Conservation (phyloP, 2,329 filamentous ascomycete species). For the Epichloe sibirici region DNA sequence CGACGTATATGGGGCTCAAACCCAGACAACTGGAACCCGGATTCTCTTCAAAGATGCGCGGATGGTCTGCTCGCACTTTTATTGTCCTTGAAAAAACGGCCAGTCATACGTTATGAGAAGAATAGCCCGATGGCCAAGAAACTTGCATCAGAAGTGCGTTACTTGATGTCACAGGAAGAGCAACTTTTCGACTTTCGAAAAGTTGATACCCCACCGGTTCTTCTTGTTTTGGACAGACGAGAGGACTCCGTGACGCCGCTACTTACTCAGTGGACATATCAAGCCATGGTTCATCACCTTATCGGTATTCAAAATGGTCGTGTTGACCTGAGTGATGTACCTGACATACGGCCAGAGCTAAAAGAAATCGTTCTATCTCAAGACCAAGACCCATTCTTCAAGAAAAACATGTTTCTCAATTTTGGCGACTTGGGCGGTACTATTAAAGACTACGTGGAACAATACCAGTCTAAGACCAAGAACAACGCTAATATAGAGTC, state of each 20-base stretch:
- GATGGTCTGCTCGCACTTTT: constrained; percentile 79
- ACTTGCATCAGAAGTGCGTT: constrained; percentile 81
- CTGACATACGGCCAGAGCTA: constrained; percentile 73
- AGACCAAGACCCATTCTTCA: constrained; percentile 98
- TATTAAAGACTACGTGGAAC: constrained; percentile 96
- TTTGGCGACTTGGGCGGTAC: constrained; percentile 92
- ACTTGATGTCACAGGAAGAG: constrained; percentile 89
- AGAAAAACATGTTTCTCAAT: constrained; percentile 97
- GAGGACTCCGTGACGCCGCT: constrained; percentile 92
- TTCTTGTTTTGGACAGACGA: constrained; percentile 79
- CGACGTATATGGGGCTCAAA: constrained; percentile 69
- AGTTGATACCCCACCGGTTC: constrained; percentile 85
- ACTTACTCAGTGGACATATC: constrained; percentile 96
- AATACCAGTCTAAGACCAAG: constrained; percentile 96
- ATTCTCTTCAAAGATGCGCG: constrained; percentile 72
- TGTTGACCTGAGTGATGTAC: constrained; percentile 74
- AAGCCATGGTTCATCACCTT: constrained; percentile 98
- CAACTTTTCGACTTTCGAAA: constrained; percentile 93
- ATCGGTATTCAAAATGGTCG: constrained; percentile 91
- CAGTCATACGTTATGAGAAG: constrained; percentile 84
- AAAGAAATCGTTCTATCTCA: constrained; percentile 92
- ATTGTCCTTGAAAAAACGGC: constrained; percentile 89
- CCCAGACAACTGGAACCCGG: constrained; percentile 82
- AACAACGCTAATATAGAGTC: constrained; percentile 93
- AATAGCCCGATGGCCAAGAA: constrained; percentile 87